These are phyloP conservation scores for Dendryphion nanum DNA, from an alignment of 2,329 filamentous ascomycete species.

Conservation along the genomic window DNA sequence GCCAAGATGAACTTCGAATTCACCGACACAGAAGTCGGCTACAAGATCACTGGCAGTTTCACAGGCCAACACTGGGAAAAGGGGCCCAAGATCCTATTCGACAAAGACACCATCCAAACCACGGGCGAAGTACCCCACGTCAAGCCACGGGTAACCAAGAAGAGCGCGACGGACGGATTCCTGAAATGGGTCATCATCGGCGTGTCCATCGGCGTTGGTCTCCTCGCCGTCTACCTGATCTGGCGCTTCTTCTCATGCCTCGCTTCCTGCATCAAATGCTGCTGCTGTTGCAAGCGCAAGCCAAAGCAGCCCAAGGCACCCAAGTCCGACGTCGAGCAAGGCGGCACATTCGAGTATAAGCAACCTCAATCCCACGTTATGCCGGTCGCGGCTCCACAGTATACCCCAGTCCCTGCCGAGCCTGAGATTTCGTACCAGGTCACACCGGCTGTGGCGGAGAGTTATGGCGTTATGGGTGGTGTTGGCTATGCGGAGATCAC, in stretches of 20 bases:
- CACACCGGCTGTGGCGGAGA: neutral
- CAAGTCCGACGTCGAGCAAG: neutral
- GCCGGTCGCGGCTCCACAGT: neutral
- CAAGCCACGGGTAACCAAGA: conserved; percentile 2
- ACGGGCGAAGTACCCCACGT: conserved; percentile 6
- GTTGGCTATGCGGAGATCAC: neutral
- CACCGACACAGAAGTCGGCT: neutral
- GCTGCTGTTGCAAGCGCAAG: neutral
- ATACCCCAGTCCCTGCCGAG: neutral
- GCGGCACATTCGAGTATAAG: neutral
- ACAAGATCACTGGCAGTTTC: conserved; percentile 5
- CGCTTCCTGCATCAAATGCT: neutral
- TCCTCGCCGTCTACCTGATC: conserved; percentile 1
- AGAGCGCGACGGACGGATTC: conserved; percentile 1
- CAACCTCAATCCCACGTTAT: neutral
- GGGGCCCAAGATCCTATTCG: conserved; percentile 5
- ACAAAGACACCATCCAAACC: conserved; percentile 5
- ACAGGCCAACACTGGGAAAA: conserved; percentile 6
- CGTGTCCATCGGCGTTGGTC: neutral
- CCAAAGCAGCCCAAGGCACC: neutral
- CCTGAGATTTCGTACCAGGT: conserved; percentile 1
- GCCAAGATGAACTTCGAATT: neutral
- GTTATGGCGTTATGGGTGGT: neutral
- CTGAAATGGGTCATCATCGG: conserved; percentile 6
- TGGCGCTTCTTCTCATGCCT: conserved; percentile 2